Percentiles rank a stretch among this genome's conserved stretches.
These are phyloP conservation scores for Ziziphus jujuba DNA, from an alignment of 306 rosid species.

Conservation along the genomic window DNA sequence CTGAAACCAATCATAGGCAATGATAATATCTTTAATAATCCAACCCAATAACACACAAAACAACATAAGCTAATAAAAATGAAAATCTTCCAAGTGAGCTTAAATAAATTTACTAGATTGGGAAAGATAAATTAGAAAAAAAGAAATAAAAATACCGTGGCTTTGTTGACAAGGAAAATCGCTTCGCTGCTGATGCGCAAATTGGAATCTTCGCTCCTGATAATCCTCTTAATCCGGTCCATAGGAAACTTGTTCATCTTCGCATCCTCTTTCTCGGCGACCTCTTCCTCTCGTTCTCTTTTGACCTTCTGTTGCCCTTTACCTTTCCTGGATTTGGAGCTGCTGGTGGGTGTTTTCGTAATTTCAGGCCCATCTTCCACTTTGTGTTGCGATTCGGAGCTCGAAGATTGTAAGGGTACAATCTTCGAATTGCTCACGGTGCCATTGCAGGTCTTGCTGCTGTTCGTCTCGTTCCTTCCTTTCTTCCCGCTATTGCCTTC, in stretches of 20 bases:
- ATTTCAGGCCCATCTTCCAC: slow-evolving; percentile 20
- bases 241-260: slow-evolving; percentile 59
- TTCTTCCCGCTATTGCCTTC: slow-evolving; percentile 10
- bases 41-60: background rate
- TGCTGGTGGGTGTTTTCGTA: slow-evolving; percentile 26
- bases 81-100: background rate
- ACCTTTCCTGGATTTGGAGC: slow-evolving; percentile 25
- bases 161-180: slow-evolving; percentile 62
- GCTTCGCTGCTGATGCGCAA: slow-evolving; percentile 70
- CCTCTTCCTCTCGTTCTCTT: slow-evolving; percentile 26
- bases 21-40: background rate
- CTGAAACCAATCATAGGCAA: slow-evolving; percentile 37
- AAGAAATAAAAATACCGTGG: slow-evolving; percentile 43
- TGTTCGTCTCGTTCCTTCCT: slow-evolving; percentile 18
- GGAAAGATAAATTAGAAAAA: background rate
- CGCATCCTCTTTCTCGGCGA: slow-evolving; percentile 37
- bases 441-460: slow-evolving; percentile 42
- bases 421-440: slow-evolving; percentile 13
- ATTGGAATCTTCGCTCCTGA: slow-evolving; percentile 53
- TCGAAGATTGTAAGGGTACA: slow-evolving; percentile 22
- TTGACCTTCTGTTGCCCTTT: slow-evolving; percentile 23
- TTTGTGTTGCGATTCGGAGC: slow-evolving; percentile 29
- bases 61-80: slow-evolving; percentile 1
- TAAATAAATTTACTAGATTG: background rate
- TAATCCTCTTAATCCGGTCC: slow-evolving; percentile 66